Conservation (phyloP, 2,329 filamentous ascomycete genomes). For the Cercospora sojina region DNA sequence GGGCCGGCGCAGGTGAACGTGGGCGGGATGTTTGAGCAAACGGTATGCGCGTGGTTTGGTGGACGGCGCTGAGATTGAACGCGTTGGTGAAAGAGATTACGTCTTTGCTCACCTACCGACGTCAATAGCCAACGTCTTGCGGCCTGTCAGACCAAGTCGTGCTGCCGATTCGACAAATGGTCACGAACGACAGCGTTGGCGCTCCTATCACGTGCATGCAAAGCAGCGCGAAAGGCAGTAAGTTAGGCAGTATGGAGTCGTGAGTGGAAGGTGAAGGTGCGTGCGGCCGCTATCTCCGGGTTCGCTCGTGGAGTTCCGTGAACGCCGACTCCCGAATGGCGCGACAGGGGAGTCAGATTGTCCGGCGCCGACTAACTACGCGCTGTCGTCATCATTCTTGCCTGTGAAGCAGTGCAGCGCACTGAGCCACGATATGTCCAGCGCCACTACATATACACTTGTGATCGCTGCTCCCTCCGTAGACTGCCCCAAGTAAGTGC, state of each 20-base stretch:
- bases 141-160: background rate
- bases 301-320: background rate
- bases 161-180: background rate
- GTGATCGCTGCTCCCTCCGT: background rate
- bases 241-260: background rate
- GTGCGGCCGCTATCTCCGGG: background rate
- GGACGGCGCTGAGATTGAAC: background rate
- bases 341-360: background rate
- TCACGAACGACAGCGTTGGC: background rate
- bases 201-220: background rate
- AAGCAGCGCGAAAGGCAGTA: background rate
- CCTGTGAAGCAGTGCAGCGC: background rate
- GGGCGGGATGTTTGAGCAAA: background rate
- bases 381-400: background rate
- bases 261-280: background rate
- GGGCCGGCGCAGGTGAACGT: background rate
- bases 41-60: background rate
- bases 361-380: background rate
- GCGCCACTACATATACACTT: background rate
- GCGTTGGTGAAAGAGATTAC: background rate
- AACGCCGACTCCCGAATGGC: background rate
- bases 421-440: background rate
- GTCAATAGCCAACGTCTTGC: background rate
- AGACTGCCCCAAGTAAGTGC: background rate
- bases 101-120: conserved; percentile 1